A percentile compares a stretch with the other conserved stretches of the same genome.
These are phyloP conservation scores for Raffaelea arxii DNA, from an alignment of 2,329 filamentous ascomycete species.

Conservation along the genomic window DNA sequence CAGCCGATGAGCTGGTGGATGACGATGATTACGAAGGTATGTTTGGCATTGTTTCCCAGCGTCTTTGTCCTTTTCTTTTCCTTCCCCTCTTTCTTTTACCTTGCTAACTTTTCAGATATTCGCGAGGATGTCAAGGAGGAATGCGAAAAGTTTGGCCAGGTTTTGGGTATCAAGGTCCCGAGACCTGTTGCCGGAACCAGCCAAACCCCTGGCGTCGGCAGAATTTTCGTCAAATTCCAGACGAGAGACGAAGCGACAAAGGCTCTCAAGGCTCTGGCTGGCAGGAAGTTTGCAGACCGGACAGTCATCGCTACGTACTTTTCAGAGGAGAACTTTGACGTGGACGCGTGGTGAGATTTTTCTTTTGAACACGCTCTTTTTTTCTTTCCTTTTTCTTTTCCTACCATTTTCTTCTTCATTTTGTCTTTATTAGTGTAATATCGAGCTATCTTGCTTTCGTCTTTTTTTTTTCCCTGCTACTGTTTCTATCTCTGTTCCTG, in stretches of 20 bases:
- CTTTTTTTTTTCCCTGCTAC: no score
- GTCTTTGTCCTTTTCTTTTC: neutral
- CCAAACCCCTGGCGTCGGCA: conserved; percentile 83
- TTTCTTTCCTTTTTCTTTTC: neutral
- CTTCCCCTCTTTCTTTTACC: neutral
- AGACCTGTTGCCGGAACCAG: conserved; percentile 74
- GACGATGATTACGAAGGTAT: conserved; percentile 90
- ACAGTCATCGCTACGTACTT: conserved; percentile 97
- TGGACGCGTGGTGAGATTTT: conserved; percentile 63
- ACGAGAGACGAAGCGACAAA: conserved; percentile 67
- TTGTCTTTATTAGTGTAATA: no score
- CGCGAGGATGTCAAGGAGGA: conserved; percentile 90
- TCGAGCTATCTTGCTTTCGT: no score
- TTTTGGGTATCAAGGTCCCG: conserved; percentile 87
- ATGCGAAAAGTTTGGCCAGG: conserved; percentile 78
- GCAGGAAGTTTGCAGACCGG: conserved; percentile 89
- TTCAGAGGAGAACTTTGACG: conserved; percentile 95
- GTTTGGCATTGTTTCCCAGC: conserved; percentile 10
- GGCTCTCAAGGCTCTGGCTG: conserved; percentile 81
- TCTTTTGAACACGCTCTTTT: neutral
- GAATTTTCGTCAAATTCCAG: conserved; percentile 96
- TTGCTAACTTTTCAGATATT: conserved; percentile 62
- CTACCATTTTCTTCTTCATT: neutral
- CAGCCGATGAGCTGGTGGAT: conserved; percentile 86
- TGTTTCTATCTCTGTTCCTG: no score